Evolutionary conservation across 345 rosid genomes (phyloP).

Genomic region (Eucalyptus grandis): DNA sequence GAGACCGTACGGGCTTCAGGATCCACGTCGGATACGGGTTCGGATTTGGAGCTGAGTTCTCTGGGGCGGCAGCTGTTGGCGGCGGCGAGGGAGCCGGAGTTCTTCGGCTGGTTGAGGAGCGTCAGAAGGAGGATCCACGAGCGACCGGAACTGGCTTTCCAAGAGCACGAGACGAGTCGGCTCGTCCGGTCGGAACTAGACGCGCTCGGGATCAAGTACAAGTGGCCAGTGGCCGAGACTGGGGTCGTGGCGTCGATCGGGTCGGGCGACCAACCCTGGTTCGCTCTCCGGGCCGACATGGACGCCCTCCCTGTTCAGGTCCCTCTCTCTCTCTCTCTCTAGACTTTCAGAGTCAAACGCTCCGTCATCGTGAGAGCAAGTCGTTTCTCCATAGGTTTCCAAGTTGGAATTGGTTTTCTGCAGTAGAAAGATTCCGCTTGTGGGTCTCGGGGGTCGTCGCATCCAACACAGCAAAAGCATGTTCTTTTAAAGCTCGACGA

Average conservation of each 20-base stretch:
- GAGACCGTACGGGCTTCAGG: background rate
- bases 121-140: conserved; percentile 32
- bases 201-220: conserved; percentile 23
- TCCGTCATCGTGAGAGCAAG: background rate
- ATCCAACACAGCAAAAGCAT: background rate
- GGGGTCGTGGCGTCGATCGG: conserved; percentile 40
- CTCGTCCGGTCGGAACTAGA: conserved; percentile 26
- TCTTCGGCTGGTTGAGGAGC: conserved; percentile 24
- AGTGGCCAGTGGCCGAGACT: conserved; percentile 37
- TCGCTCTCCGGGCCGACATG: conserved; percentile 52
- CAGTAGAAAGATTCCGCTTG: background rate
- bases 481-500: background rate
- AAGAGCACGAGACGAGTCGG: conserved; percentile 26
- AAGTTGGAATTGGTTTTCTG: background rate
- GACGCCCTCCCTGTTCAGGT: conserved; percentile 51
- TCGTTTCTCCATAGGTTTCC: background rate
- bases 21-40: background rate
- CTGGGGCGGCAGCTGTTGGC: conserved; percentile 11
- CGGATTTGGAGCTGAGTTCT: background rate
- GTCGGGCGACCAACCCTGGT: conserved; percentile 26
- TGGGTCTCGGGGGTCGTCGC: background rate
- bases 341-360: too few relatives aligned
- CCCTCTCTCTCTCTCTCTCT: too few relatives aligned
- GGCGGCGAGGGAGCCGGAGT: conserved; percentile 21
- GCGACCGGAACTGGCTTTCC: conserved; percentile 36